Percentiles rank a stretch among this genome's conserved stretches.
Conservation (phyloP, 495 filamentous ascomycete species). For the Penicillium arizonense region DNA sequence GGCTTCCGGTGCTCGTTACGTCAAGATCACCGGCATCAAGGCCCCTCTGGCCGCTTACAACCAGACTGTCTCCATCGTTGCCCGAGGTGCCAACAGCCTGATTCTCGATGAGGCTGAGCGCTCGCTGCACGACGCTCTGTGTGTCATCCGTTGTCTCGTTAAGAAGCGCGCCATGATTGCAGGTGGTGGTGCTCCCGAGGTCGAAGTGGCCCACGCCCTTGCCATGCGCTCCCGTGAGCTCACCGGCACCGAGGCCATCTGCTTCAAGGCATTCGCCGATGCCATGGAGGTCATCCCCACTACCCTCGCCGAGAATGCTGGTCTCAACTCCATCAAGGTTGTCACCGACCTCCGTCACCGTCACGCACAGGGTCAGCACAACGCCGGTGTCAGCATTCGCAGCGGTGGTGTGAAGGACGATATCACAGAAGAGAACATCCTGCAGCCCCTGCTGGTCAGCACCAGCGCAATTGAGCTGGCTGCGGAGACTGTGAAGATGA, state of each 20-base stretch:
- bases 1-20: conserved; percentile 79
- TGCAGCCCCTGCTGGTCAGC: conserved; percentile 93
- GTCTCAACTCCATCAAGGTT: conserved; percentile 95
- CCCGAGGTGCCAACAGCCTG: conserved; percentile 88
- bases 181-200: conserved; percentile 93
- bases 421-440: conserved; percentile 94
- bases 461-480: conserved; percentile 97
- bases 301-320: conserved; percentile 95
- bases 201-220: conserved; percentile 84
- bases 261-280: conserved; percentile 98
- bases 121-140: conserved; percentile 92
- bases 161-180: conserved; percentile 98
- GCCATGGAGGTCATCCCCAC: conserved; percentile 97
- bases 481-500: conserved; percentile 98
- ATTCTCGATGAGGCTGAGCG: conserved; percentile 97
- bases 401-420: conserved; percentile 92
- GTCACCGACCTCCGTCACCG: conserved; percentile 95
- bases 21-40: conserved; percentile 92
- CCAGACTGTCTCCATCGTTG: conserved; percentile 90
- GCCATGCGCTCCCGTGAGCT: conserved; percentile 77
- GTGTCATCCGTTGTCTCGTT: conserved; percentile 94
- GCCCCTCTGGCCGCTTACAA: conserved; percentile 49
- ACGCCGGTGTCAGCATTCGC: conserved; percentile 96
- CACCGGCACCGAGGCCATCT: conserved; percentile 90
- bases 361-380: conserved; percentile 91